phyloP scores from a whole-genome alignment of 2,329 filamentous ascomycete genomes.

The Coniochaeta prunicola region DNA sequence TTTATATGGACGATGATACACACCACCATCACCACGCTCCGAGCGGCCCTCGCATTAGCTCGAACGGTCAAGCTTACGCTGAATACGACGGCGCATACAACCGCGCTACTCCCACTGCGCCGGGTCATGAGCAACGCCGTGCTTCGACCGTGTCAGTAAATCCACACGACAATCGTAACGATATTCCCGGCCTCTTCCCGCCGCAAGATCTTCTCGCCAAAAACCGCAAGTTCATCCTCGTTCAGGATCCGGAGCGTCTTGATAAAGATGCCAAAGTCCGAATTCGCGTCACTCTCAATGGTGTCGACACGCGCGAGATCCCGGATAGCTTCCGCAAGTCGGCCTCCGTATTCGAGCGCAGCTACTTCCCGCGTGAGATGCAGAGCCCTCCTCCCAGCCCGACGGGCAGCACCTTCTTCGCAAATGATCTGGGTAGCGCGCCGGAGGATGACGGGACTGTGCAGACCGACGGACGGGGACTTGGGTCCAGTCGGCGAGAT shows the following conservation, averaged over 20 bases:
- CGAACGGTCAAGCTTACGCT: conserved; percentile 62
- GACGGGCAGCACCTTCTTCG: conserved; percentile 67
- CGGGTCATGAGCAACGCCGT: conserved; percentile 58
- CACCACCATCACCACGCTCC: conserved; percentile 59
- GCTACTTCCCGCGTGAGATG: conserved; percentile 92
- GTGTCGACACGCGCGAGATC: conserved; percentile 90
- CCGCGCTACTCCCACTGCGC: conserved; percentile 49
- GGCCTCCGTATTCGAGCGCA: conserved; percentile 83
- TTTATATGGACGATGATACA: conserved; percentile 46
- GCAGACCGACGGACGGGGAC: conserved; percentile 39
- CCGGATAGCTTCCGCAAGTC: conserved; percentile 89
- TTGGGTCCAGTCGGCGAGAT: conserved; percentile 24
- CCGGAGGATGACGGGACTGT: conserved; percentile 47
- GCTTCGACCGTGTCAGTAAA: conserved; percentile 27
- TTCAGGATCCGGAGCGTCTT: conserved; percentile 60
- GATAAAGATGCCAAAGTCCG: conserved; percentile 74
- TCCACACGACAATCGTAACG: conserved; percentile 41
- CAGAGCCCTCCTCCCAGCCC: conserved; percentile 73
- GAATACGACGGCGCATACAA: conserved; percentile 59
- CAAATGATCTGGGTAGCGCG: conserved; percentile 51
- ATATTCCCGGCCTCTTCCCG: conserved; percentile 61
- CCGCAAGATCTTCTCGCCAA: conserved; percentile 84
- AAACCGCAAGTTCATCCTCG: conserved; percentile 92
- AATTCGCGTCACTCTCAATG: conserved; percentile 87
- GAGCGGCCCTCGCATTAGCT: conserved; percentile 55